Conservation (phyloP, 352 stramenopile species). For the Globisporangium mamillatum region DNA sequence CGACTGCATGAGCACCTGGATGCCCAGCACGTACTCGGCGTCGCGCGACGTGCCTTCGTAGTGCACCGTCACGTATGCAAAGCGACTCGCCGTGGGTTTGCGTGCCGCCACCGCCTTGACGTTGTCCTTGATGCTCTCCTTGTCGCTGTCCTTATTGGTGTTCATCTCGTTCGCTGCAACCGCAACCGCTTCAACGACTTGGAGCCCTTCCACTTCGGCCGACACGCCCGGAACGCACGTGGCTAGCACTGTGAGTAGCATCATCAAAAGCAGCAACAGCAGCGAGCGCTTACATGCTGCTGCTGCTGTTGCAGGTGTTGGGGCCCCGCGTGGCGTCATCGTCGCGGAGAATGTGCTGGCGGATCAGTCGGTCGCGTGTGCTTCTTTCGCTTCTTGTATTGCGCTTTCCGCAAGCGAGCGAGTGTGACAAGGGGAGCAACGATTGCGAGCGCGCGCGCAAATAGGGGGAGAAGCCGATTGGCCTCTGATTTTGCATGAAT, state of each 20-base stretch:
- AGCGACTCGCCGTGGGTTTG: constrained; percentile 43
- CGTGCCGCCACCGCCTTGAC: constrained; percentile 13
- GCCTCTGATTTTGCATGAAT: not conserved
- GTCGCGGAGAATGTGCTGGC: not conserved
- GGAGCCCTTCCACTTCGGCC: constrained; percentile 6
- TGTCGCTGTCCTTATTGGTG: not conserved
- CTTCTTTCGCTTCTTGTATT: not conserved
- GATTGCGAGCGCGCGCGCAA: not conserved
- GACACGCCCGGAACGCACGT: not conserved
- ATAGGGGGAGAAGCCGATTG: not conserved
- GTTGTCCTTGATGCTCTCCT: constrained; percentile 19
- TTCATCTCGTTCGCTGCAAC: constrained; percentile 16
- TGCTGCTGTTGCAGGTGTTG: not conserved
- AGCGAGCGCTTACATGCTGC: constrained; percentile 9
- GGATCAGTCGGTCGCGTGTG: not conserved
- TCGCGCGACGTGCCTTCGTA: constrained; percentile 84
- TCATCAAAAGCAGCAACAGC: constrained; percentile 23
- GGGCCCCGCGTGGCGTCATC: not conserved
- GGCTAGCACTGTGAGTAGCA: constrained; percentile 12
- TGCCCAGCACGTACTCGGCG: constrained; percentile 80
- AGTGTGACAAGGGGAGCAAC: not conserved
- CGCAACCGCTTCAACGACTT: constrained; percentile 11
- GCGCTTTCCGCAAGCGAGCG: not conserved
- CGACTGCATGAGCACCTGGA: constrained; percentile 83
- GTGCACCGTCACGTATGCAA: constrained; percentile 85